These are phyloP conservation scores for Pisolithus thermaeus DNA, from an alignment of 1,284 basidiomycete species.

Conservation along the genomic window DNA sequence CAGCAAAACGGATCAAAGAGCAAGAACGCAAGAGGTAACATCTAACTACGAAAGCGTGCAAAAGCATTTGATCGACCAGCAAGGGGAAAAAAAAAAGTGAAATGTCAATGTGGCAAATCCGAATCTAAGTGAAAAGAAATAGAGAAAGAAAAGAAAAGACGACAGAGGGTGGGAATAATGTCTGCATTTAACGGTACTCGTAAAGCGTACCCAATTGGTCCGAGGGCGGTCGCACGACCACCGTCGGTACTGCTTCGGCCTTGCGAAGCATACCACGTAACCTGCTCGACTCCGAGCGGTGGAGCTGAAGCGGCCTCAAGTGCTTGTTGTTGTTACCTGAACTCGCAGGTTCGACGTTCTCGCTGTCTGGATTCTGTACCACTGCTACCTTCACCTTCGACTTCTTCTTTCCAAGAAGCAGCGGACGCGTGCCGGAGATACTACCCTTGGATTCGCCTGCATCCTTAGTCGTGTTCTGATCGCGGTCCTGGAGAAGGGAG, in stretches of 20 bases:
- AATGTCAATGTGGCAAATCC: no score
- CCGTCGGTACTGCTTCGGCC: constrained; percentile 38
- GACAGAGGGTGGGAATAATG: not conserved
- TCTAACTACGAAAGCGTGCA: no score
- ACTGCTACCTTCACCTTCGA: constrained; percentile 29
- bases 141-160: not conserved
- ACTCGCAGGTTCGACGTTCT: constrained; percentile 36
- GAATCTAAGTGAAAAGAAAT: no score
- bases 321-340: constrained; percentile 34
- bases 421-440: constrained; percentile 38
- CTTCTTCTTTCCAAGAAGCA: constrained; percentile 50
- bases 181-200: constrained; percentile 11
- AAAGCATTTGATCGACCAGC: no score
- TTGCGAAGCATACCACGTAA: constrained; percentile 42
- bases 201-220: constrained; percentile 7
- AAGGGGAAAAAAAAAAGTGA: no score
- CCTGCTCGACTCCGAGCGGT: constrained; percentile 56
- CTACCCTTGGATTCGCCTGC: constrained; percentile 13
- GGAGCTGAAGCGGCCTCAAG: constrained; percentile 52
- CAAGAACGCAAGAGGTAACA: no score
- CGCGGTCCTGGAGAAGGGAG: constrained; percentile 56
- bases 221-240: constrained; percentile 43
- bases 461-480: constrained; percentile 30
- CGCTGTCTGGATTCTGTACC: constrained; percentile 27
- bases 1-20: no score